Base-by-base conservation (phyloP, 345 rosid species). In the Aethionema arabicum region DNA sequence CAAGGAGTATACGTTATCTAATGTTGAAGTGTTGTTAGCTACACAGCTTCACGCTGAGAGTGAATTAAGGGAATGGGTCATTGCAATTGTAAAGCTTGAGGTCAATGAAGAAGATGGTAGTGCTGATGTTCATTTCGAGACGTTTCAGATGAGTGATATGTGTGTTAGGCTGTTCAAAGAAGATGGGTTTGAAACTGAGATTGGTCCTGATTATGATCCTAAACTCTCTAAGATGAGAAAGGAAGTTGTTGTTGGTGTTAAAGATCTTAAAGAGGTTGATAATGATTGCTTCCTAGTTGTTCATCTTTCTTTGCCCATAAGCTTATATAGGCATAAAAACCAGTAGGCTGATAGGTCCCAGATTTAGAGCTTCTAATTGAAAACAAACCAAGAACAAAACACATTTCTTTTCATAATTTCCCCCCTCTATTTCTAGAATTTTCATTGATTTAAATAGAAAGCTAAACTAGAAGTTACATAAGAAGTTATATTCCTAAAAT, bases 71-170 rank as follows among this genome's bases (percentile, higher is more conserved):
- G 97, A 92, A 73, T 90, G 99, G 99, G 95, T 90, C 6, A 93
- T 96, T 0, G 91, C 86, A 0, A 64, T 93, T 68, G 97, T 87
- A 73, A 93, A 93, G 77, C 80, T 90, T 67, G 85, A 82, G 76
- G 87, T 83, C 57, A 87, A 77, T 14, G 99, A 92, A 76, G 41
- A 68, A 32, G 99, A 91, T 6, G 88, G 56, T 35, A 35, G 8
- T 12, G 90, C 96, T 0, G 95, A 91, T 65, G 90, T 93, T 51
- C 97, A 93, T 50, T 93, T 93, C 8, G 96, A 93, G 80, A 88
- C 95, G 35, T 93, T 93, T 74, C 92, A 93, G 79, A 83, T 93
- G 91, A 93, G 97, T 72, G 97, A 90, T 73, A 81, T 85, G 79
- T 93, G 96, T 37, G 74, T 89, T 61, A 81, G 83, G 84, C 44